phyloP scores from a whole-genome alignment of 148 eudicot species.

The Rhododendron molle region DNA sequence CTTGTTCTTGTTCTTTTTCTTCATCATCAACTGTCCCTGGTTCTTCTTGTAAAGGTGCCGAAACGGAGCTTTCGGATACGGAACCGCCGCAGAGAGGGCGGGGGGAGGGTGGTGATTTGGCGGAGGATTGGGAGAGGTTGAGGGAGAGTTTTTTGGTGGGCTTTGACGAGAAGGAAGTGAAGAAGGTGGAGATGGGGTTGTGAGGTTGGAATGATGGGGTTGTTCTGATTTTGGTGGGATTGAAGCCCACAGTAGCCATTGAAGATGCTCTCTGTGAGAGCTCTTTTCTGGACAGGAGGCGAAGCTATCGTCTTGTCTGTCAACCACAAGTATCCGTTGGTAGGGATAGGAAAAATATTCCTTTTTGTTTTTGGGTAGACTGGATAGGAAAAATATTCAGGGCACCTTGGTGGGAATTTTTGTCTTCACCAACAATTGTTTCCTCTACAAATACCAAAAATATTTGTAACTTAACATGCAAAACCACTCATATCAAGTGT shows the following conservation, averaged over 20 bases:
- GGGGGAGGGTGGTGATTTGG: slow-evolving; percentile 7
- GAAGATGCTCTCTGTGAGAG: slow-evolving; percentile 15
- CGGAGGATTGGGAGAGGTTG: slow-evolving; percentile 6
- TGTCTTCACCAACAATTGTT: no score
- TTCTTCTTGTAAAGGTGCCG: slow-evolving; percentile 30
- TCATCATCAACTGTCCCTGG: slow-evolving; percentile 19
- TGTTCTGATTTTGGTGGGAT: slow-evolving; percentile 47
- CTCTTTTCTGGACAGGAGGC: not conserved
- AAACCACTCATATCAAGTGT: no score
- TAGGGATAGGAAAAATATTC: not conserved
- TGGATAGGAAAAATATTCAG: not conserved
- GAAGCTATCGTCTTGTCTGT: not conserved
- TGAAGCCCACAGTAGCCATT: slow-evolving; percentile 82
- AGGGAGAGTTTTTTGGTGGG: slow-evolving; percentile 30
- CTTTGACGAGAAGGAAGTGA: slow-evolving; percentile 19
- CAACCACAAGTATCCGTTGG: not conserved
- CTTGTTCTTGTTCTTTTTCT: not conserved
- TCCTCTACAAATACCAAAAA: no score
- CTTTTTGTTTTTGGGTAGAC: no score
- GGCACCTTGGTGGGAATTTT: not conserved
- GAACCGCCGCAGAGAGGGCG: slow-evolving; percentile 18
- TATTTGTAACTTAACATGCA: no score
- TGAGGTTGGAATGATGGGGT: slow-evolving; percentile 20
- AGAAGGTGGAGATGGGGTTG: slow-evolving; percentile 37
- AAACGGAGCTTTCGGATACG: slow-evolving; percentile 63